Conservation (phyloP, 331 rosid genomes). For the Quercus phellos region DNA sequence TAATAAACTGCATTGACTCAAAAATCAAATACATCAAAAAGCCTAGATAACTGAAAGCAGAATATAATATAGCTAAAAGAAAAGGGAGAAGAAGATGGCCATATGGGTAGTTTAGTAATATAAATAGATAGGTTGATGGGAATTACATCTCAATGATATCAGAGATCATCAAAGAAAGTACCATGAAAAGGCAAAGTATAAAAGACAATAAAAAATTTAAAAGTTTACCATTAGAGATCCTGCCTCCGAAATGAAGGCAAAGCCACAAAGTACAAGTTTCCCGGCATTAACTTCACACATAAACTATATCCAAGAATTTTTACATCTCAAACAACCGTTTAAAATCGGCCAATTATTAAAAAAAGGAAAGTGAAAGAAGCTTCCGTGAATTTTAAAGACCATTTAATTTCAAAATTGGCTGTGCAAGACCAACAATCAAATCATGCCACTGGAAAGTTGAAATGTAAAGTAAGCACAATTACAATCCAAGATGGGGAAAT, state of each 20-base stretch:
- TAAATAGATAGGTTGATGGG: not conserved
- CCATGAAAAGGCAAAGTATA: too few relatives aligned
- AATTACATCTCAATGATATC: not conserved
- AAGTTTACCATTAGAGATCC: not conserved
- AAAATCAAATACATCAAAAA: slow-evolving; percentile 21
- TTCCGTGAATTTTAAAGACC: not conserved
- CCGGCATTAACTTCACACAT: not conserved
- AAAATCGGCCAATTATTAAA: not conserved
- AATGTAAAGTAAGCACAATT: not conserved
- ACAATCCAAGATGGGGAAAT: not conserved
- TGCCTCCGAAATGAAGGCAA: not conserved
- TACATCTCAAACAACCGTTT: too few relatives aligned
- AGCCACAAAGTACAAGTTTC: not conserved
- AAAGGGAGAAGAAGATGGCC: not conserved
- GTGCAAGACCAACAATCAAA: not conserved
- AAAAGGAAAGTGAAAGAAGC: not conserved
- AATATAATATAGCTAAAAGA: slow-evolving; percentile 14
- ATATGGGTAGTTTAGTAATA: not conserved
- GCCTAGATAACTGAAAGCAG: slow-evolving; percentile 15
- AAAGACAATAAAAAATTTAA: too few relatives aligned
- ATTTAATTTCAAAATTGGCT: not conserved
- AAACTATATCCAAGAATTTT: too few relatives aligned
- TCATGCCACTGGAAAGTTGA: not conserved
- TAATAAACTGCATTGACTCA: slow-evolving; percentile 58
- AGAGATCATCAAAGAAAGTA: too few relatives aligned